These are phyloP conservation scores for Ceratocystis papillata DNA, from an alignment of 2,329 filamentous ascomycete species.

Conservation along the genomic window DNA sequence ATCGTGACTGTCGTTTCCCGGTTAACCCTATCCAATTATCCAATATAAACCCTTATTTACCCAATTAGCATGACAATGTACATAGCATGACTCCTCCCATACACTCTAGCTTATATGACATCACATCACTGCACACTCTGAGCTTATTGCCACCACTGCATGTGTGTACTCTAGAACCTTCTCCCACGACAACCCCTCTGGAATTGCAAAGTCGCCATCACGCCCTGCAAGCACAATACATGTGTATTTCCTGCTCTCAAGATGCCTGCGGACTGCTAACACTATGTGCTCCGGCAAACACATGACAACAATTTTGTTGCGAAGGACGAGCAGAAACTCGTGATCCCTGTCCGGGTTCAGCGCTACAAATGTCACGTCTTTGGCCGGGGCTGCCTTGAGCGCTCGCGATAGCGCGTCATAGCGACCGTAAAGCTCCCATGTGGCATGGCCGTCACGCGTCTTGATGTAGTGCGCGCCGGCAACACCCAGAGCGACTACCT, in stretches of 20 bases:
- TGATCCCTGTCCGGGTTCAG: constrained; percentile 20
- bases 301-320: constrained; percentile 20
- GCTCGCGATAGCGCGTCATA: constrained; percentile 21
- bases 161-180: constrained; percentile 22
- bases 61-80: background rate
- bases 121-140: constrained; percentile 22
- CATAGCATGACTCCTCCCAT: background rate
- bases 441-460: constrained; percentile 15
- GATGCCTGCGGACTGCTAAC: constrained; percentile 14
- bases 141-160: constrained; percentile 22
- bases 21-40: background rate
- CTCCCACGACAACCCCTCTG: constrained; percentile 20
- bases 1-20: background rate
- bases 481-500: constrained; percentile 20
- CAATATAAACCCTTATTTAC: background rate
- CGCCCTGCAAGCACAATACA: constrained; percentile 19
- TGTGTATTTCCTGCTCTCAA: constrained; percentile 16
- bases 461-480: constrained; percentile 22
- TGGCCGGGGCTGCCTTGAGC: constrained; percentile 14
- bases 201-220: constrained; percentile 21
- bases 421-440: constrained; percentile 19
- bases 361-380: constrained; percentile 22
- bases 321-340: constrained; percentile 21
- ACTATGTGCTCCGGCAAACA: constrained; percentile 21
- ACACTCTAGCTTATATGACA: background rate